A percentile compares a stretch with the other conserved stretches of the same genome.
phyloP scores from a whole-genome alignment of 164 flowering plant species.

The Cinnamomum micranthum region DNA sequence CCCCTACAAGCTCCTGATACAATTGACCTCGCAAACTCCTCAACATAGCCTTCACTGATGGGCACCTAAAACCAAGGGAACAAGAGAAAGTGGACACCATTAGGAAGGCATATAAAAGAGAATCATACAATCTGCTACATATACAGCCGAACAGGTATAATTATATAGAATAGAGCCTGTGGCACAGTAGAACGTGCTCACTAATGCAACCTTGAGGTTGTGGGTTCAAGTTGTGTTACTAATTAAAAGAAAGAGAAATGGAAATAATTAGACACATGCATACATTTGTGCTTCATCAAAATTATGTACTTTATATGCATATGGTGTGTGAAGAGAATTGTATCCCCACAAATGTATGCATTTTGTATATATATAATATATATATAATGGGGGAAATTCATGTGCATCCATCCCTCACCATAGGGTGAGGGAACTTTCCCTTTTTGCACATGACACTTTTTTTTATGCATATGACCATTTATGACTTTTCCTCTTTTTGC shows the following conservation, averaged over 20 bases:
- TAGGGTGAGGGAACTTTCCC: no score
- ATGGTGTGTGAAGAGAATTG: neutral
- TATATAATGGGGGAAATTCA: no score
- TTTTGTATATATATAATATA: neutral
- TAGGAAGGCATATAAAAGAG: neutral
- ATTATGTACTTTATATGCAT: neutral
- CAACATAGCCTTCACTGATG: constrained; percentile 47
- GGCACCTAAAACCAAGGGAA: constrained; percentile 37
- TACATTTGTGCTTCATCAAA: neutral
- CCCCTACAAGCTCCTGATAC: constrained; percentile 82
- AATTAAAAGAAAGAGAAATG: neutral
- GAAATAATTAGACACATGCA: neutral
- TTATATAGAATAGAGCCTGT: no score
- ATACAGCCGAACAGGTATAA: no score
- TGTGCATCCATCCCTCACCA: no score
- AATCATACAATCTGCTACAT: neutral
- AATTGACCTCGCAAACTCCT: constrained; percentile 62
- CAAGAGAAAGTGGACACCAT: no score
- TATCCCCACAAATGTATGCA: neutral
- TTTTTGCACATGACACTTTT: no score
- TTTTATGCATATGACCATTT: no score
- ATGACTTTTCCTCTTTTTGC: no score
- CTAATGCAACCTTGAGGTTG: neutral
- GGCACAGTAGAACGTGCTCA: neutral
- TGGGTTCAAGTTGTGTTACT: neutral